phyloP scores from a whole-genome alignment of 306 rosid genomes.

The Benincasa hispida region DNA sequence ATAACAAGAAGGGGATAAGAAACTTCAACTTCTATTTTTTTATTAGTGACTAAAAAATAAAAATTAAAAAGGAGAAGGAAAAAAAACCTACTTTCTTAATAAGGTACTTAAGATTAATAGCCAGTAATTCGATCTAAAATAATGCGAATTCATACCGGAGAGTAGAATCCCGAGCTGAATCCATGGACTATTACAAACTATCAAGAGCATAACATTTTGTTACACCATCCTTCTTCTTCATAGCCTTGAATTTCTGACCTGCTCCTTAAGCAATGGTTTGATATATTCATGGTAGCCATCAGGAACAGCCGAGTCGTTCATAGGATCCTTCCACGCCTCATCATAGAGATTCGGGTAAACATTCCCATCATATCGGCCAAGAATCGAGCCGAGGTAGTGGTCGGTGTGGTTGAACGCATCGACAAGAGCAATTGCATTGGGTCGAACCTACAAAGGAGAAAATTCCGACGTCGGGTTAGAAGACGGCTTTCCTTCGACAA shows the following conservation, averaged over 20 bases:
- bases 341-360: slow-evolving; percentile 83
- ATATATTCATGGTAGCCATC: slow-evolving; percentile 73
- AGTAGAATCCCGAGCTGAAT: not conserved
- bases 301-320: slow-evolving; percentile 74
- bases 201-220: not conserved
- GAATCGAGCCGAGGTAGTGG: slow-evolving; percentile 78
- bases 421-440: slow-evolving; percentile 76
- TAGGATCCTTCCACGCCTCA: slow-evolving; percentile 95
- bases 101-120: not conserved
- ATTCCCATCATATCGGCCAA: slow-evolving; percentile 81
- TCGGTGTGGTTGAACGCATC: slow-evolving; percentile 88
- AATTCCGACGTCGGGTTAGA: not conserved
- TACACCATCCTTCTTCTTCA: slow-evolving; percentile 18
- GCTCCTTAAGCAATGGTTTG: slow-evolving; percentile 73
- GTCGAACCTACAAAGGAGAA: slow-evolving; percentile 51
- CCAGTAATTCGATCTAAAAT: not conserved
- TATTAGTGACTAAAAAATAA: too few species aligned
- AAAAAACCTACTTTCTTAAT: not conserved
- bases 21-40: not conserved
- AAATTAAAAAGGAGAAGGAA: too few species aligned
- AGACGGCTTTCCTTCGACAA: not conserved
- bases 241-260: slow-evolving; percentile 69
- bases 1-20: not conserved
- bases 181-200: not conserved
- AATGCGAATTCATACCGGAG: not conserved